These are phyloP conservation scores for Auriscalpium microsporum DNA, from an alignment of 768 basidiomycete species.

Conservation along the genomic window DNA sequence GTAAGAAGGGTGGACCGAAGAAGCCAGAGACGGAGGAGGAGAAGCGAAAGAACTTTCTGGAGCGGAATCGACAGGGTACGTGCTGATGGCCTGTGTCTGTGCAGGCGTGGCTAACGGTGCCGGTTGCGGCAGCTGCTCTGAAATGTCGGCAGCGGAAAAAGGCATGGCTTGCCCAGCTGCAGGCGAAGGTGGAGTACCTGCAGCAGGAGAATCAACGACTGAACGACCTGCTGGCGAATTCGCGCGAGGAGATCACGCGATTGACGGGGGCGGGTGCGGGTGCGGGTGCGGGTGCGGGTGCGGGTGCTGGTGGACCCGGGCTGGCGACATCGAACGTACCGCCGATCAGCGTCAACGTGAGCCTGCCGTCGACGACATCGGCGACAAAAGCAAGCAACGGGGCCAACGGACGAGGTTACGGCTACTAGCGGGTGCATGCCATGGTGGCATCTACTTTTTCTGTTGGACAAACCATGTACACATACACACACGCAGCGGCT, in stretches of 20 bases:
- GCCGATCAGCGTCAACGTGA: conserved; percentile 15
- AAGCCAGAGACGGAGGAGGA: conserved; percentile 97
- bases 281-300: background rate
- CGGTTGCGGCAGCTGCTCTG: conserved; percentile 64
- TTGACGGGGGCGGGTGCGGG: conserved; percentile 38
- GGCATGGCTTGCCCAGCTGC: conserved; percentile 89
- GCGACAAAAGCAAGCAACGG: conserved; percentile 1
- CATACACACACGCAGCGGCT: too few species aligned
- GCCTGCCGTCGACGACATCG: conserved; percentile 3
- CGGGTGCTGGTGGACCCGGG: background rate
- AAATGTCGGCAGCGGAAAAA: conserved; percentile 99
- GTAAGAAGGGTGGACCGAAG: conserved; percentile 35
- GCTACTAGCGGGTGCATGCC: conserved; percentile 2
- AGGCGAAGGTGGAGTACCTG: conserved; percentile 89
- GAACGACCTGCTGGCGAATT: conserved; percentile 73
- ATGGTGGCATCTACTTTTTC: background rate
- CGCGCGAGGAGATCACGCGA: conserved; percentile 87
- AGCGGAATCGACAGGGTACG: conserved; percentile 93
- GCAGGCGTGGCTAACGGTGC: background rate
- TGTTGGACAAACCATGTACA: background rate
- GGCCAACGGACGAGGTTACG: conserved; percentile 11
- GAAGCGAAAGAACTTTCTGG: conserved; percentile 93
- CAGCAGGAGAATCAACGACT: conserved; percentile 93
- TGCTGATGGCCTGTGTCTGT: background rate
- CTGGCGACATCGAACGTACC: conserved; percentile 3